These are phyloP conservation scores for Lepidium africanum DNA, from an alignment of 345 rosid genomes.

Conservation along the genomic window DNA sequence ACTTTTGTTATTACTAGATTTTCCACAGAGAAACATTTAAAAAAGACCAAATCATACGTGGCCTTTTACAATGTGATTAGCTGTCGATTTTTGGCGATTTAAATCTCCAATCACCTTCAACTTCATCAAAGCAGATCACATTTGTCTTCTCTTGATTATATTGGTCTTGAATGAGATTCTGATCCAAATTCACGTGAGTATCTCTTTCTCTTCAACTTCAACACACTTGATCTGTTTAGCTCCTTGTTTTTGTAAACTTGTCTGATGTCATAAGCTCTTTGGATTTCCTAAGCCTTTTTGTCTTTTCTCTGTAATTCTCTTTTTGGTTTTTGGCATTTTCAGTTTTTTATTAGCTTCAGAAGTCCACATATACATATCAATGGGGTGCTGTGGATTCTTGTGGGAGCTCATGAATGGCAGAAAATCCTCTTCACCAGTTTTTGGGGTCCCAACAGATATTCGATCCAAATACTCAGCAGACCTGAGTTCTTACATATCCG, in stretches of 20 bases:
- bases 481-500: constrained; percentile 54
- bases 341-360: neutral
- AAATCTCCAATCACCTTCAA: neutral
- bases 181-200: neutral
- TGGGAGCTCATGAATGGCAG: neutral
- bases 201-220: neutral
- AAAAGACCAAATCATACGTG: neutral
- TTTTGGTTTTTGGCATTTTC: neutral
- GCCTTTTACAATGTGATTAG: neutral
- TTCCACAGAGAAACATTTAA: neutral
- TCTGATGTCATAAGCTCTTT: neutral
- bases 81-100: neutral
- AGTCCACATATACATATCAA: neutral
- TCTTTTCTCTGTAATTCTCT: neutral
- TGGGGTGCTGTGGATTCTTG: constrained; percentile 11
- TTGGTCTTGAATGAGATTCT: neutral
- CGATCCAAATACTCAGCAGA: constrained; percentile 31
- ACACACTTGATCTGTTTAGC: neutral
- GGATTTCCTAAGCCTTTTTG: neutral
- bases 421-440: neutral
- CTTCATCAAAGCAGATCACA: neutral
- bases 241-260: neutral
- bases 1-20: neutral
- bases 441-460: neutral
- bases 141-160: no score